Evolutionary conservation across 2,329 filamentous ascomycete genomes (phyloP).

Genomic region (Aspergillus sojae): DNA sequence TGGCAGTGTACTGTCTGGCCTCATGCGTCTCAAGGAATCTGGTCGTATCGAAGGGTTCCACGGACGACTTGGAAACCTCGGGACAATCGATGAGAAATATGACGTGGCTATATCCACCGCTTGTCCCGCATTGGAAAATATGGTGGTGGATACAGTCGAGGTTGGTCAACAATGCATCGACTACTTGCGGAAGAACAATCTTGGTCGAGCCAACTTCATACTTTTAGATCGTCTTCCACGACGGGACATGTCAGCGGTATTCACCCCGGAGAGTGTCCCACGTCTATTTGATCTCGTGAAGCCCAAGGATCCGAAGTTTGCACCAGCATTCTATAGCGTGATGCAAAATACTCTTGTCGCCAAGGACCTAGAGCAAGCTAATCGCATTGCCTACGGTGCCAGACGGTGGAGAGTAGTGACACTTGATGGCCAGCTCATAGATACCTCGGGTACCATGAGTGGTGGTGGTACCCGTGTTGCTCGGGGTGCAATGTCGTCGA

Average conservation of each 20-base stretch:
- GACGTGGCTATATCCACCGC: constrained; percentile 98
- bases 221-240: constrained; percentile 83
- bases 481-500: constrained; percentile 94
- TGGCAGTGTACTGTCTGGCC: constrained; percentile 84
- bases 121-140: constrained; percentile 87
- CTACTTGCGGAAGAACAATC: constrained; percentile 94
- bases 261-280: constrained; percentile 89
- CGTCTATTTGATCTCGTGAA: constrained; percentile 91
- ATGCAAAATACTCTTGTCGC: constrained; percentile 95
- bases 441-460: constrained; percentile 98
- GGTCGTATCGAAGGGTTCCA: constrained; percentile 97
- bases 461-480: constrained; percentile 91
- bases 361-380: constrained; percentile 89
- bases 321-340: constrained; percentile 90
- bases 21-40: constrained; percentile 94
- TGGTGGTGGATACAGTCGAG: constrained; percentile 95
- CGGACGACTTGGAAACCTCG: constrained; percentile 89
- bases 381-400: constrained; percentile 92
- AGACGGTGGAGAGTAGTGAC: constrained; percentile 96
- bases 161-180: constrained; percentile 98
- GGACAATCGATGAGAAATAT: constrained; percentile 89
- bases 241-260: constrained; percentile 75
- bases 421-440: constrained; percentile 90
- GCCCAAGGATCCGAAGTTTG: constrained; percentile 83
- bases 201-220: constrained; percentile 96